Percentiles rank a stretch among this genome's conserved stretches.
These are phyloP conservation scores for Chlorella sorokiniana DNA, from an alignment of 139 green algal species.

Conservation along the genomic window DNA sequence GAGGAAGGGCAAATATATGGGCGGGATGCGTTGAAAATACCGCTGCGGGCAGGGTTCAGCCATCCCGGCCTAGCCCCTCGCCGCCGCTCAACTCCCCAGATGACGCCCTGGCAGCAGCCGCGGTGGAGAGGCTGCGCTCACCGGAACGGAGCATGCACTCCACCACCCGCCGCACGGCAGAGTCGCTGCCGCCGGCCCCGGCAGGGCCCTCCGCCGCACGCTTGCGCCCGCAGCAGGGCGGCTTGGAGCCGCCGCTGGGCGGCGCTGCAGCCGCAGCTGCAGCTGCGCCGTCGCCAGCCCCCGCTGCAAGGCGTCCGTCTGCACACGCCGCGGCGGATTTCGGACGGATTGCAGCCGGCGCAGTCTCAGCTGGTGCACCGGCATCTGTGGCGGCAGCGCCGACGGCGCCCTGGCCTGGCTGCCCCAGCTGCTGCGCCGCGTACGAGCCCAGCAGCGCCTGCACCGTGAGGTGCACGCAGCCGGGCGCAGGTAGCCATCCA, in stretches of 20 bases:
- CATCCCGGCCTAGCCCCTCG: too few species aligned
- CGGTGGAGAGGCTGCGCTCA: neutral
- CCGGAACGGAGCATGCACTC: constrained; percentile 7
- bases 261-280: neutral
- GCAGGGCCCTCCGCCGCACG: neutral
- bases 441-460: constrained; percentile 51
- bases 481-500: constrained; percentile 80
- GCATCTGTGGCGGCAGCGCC: neutral
- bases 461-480: constrained; percentile 80
- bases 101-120: too few species aligned
- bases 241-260: neutral
- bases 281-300: neutral
- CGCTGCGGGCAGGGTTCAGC: too few species aligned
- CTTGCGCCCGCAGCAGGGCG: constrained; percentile 20
- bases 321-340: too few species aligned
- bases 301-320: neutral
- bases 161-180: constrained; percentile 8
- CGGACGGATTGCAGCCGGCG: too few species aligned
- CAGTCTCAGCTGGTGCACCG: neutral
- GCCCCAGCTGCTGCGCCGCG: neutral
- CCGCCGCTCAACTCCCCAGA: too few species aligned
- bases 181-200: neutral
- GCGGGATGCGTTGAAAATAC: neutral
- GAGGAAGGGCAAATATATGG: neutral
- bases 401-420: neutral